Evolutionary conservation across 2,329 filamentous ascomycete genomes (phyloP).

Genomic region (Penicillium sp.): DNA sequence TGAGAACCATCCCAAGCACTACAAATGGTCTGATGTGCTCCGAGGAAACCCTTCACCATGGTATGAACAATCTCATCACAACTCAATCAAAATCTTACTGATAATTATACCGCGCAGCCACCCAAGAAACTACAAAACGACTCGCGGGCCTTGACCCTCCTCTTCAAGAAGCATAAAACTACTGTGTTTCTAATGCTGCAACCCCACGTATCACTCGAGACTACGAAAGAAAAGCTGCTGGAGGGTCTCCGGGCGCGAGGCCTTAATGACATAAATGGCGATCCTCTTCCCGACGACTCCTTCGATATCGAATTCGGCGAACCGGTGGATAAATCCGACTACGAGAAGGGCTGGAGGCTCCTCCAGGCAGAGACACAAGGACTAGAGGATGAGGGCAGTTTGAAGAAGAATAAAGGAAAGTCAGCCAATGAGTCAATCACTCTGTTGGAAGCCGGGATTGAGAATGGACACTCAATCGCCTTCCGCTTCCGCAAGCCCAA

Average conservation of each 20-base stretch:
- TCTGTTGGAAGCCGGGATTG: slow-evolving; percentile 29
- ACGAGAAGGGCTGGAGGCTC: slow-evolving; percentile 49
- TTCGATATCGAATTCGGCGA: slow-evolving; percentile 48
- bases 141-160: slow-evolving; percentile 60
- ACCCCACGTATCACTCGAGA: slow-evolving; percentile 54
- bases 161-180: slow-evolving; percentile 68
- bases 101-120: slow-evolving; percentile 10
- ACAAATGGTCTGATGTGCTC: neutral
- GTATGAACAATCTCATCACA: neutral
- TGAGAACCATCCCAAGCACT: neutral
- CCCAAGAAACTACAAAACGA: slow-evolving; percentile 23
- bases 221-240: slow-evolving; percentile 58
- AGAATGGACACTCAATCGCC: slow-evolving; percentile 32
- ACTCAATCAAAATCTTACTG: neutral
- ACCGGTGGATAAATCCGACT: slow-evolving; percentile 47
- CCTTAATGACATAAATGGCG: slow-evolving; percentile 39
- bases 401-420: slow-evolving; percentile 25
- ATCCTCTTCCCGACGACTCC: slow-evolving; percentile 37
- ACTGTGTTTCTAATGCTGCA: slow-evolving; percentile 67
- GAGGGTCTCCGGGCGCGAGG: slow-evolving; percentile 50
- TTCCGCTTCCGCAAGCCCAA: slow-evolving; percentile 34
- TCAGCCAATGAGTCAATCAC: slow-evolving; percentile 18
- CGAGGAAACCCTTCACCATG: slow-evolving; percentile 11
- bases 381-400: slow-evolving; percentile 23
- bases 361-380: slow-evolving; percentile 36